Evolutionary conservation across 2,329 filamentous ascomycete genomes (phyloP), one percentile per base, ranked within the genome.

Genomic region (Ophiocordyceps sinensis): DNA sequence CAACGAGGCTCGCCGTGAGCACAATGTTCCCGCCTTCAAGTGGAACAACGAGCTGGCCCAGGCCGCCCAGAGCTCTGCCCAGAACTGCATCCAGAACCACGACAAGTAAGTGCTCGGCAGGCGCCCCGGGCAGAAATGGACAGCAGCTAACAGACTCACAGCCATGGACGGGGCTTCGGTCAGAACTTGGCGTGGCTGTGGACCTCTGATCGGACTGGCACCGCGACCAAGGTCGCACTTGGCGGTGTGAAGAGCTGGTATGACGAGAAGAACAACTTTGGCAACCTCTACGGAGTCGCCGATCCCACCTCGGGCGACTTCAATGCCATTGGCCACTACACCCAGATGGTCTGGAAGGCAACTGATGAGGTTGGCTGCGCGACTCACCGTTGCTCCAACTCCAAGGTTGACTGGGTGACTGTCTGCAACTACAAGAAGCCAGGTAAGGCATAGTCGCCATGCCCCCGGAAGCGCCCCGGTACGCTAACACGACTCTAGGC

Each of bases 341-440:
- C 61, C 43, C 63, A 66, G 56, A 41, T 66, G 36, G 57, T 67
- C 48, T 67, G 64, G 64, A 60, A 62, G 53, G 44, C 42, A 17
- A 52, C 61, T 37, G 53, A 50, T 38, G 55, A 55, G 45, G 54
- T 66, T 23, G 64, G 64, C 36, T 67, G 64, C 45, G 84, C 88
- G 60, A 85, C 86, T 62, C 73, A 77, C 40, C 80, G 88, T 56
- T 83, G 80, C 63, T 51, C 59, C 12, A 53, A 63, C 30, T 70
- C 71, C 43, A 71, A 65, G 29, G 61, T 75, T 47, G 29, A 39
- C 19, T 78, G 74, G 64, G 86, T 77, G 68, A 88, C 83, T 28
- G 85, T 93, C 53, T 94, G 86, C 79, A 89, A 94, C 73, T 94
- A 94, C 68, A 67, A 65, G 49, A 71, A 77, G 46, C 65, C 77